These are phyloP conservation scores for Candida anutae DNA, from an alignment of 1,139 yeast genomes.

Conservation along the genomic window DNA sequence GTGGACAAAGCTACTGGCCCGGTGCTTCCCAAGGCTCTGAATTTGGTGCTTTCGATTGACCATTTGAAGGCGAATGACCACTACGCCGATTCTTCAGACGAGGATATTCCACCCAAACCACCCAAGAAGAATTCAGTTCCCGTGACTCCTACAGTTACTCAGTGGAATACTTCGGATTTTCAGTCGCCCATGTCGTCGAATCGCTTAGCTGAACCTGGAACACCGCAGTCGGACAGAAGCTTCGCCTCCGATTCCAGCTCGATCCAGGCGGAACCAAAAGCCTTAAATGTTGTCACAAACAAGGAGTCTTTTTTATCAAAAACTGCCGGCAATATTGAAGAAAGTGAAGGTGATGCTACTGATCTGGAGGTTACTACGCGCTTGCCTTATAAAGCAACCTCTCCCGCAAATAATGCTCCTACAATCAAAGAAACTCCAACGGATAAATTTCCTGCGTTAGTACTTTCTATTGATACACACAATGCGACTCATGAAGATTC, in stretches of 20 bases:
- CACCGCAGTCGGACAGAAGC: constrained; percentile 25
- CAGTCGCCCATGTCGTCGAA: neutral
- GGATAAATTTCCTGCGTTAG: constrained; percentile 11
- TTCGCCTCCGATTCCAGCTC: constrained; percentile 31
- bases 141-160: neutral
- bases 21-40: neutral
- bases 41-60: constrained; percentile 2
- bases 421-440: neutral
- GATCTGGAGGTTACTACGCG: no score
- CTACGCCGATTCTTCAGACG: neutral
- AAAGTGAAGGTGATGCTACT: neutral
- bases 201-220: neutral
- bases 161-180: neutral
- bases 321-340: constrained; percentile 1
- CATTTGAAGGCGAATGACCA: neutral
- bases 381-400: neutral
- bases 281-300: constrained; percentile 14
- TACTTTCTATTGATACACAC: constrained; percentile 22
- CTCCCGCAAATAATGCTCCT: neutral
- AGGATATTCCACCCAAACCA: neutral
- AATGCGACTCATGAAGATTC: no score
- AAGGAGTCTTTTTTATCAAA: neutral
- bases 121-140: neutral
- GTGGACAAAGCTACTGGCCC: no score
- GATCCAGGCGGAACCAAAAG: constrained; percentile 27